Evolutionary conservation across 2,329 filamentous ascomycete genomes (phyloP), one percentile per base, ranked within the genome.

Genomic region (Byssothecium circinans): DNA sequence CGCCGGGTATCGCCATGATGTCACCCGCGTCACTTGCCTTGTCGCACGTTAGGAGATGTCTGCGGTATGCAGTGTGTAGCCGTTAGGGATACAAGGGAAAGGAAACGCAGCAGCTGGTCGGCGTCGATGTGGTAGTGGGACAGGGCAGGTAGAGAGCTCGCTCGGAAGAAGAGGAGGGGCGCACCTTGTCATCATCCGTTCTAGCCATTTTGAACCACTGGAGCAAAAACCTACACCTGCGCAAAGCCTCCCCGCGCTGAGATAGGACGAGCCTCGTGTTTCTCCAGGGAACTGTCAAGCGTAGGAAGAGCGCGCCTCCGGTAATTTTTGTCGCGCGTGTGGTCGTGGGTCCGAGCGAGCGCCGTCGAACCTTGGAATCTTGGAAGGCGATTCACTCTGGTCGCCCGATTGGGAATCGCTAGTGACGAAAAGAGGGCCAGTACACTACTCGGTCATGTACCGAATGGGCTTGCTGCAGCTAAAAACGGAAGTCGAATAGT

Each of bases 1-100:
- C 82, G 50, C 88, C 82, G 50, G 79, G 77, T 62, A 84, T 67
- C 27, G 56, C 58, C 68, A 71, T 71, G 58, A 69, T 69, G 64
- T 10, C 23, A 18, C 61, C 61, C 33, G 57, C 60, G 43, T 49
- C 66, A 51, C 53, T 57, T 57, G 37, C 61, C 62, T 68, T 42
- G 53, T 43, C 11, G 32, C 23, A 37, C 35, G 44, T 56, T 45
- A 56, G 52, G 52, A 37, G 19, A 10, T 32, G 37, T 43, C 23
- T 34, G 40, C 30, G 48, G 35, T 37, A 35, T 12, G 29, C 29
- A n/a, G 5, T 4, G 29, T 32, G 29, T 12, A 32, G 19, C 8
- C 5, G 17, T 12, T 14, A 34, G 12, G 11, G 29, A 29, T 39
- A 22, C 32, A 42, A 33, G 39, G 25, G 36, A 35, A 43, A 47